Percentiles rank a stretch among this genome's conserved stretches.
Evolutionary conservation across 768 basidiomycete genomes (phyloP).

Genomic region (Boletales sp.): DNA sequence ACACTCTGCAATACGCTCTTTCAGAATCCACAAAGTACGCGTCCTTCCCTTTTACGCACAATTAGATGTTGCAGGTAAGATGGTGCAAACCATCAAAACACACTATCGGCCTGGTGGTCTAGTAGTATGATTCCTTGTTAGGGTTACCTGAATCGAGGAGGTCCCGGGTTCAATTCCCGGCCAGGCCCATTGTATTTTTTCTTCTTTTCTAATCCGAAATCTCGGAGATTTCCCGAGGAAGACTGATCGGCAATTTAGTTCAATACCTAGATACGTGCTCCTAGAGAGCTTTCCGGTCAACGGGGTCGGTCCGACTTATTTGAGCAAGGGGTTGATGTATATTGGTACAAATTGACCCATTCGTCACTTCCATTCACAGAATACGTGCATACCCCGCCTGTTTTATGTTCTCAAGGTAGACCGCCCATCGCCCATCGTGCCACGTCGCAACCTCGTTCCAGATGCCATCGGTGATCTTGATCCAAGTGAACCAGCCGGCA

Average conservation of each 20-base stretch:
- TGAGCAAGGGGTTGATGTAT: background rate
- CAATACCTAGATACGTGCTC: no score
- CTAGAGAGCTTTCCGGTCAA: no score
- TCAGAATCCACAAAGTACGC: background rate
- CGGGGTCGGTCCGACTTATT: no score
- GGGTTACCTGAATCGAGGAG: slow-evolving; percentile 54
- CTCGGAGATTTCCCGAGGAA: background rate
- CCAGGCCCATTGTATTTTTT: slow-evolving; percentile 45
- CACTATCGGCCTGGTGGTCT: slow-evolving; percentile 56
- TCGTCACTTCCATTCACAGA: background rate
- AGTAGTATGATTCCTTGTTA: slow-evolving; percentile 68
- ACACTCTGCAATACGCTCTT: slow-evolving; percentile 9
- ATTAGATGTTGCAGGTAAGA: background rate
- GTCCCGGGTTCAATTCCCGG: slow-evolving; percentile 89
- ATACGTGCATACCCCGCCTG: slow-evolving; percentile 26
- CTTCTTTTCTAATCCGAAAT: background rate
- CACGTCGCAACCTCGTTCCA: slow-evolving; percentile 35
- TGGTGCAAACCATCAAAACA: no score
- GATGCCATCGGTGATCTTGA: slow-evolving; percentile 25
- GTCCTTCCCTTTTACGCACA: background rate
- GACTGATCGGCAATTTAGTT: no score
- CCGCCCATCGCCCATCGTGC: slow-evolving; percentile 40
- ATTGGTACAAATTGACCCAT: background rate
- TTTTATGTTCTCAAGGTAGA: slow-evolving; percentile 28
- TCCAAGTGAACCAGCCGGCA: slow-evolving; percentile 35